phyloP scores from a whole-genome alignment of 192 early-diverging fungal species.

The Coemansia sp. region DNA sequence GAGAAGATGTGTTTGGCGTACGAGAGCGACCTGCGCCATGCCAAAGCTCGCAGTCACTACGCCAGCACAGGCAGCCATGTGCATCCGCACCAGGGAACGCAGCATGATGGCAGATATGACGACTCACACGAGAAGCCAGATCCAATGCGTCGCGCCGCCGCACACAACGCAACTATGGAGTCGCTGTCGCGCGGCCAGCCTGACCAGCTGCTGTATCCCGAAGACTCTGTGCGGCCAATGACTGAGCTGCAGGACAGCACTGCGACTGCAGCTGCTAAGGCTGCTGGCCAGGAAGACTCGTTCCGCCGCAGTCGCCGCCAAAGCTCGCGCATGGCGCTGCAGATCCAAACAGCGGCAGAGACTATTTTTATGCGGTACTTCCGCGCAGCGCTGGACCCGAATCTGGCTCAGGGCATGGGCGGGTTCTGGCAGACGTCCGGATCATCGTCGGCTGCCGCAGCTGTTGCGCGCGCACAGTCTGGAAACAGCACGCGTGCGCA shows the following conservation, averaged over 20 bases:
- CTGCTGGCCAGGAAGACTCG: neutral
- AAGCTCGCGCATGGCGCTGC: conserved; percentile 53
- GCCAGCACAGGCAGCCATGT: conserved; percentile 25
- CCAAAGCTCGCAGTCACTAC: conserved; percentile 54
- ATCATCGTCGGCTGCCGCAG: conserved; percentile 20
- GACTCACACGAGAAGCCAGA: conserved; percentile 16
- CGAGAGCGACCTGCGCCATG: conserved; percentile 52
- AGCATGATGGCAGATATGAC: neutral
- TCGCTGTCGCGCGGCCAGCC: conserved; percentile 35
- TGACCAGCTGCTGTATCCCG: conserved; percentile 16
- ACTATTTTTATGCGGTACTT: conserved; percentile 54
- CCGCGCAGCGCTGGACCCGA: conserved; percentile 53
- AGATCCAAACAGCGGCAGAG: conserved; percentile 54
- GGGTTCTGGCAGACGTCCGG: conserved; percentile 21
- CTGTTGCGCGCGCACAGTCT: conserved; percentile 11
- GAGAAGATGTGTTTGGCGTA: conserved; percentile 56
- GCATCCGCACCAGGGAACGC: conserved; percentile 7
- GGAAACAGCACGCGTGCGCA: neutral
- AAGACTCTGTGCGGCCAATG: conserved; percentile 5
- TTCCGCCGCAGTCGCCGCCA: conserved; percentile 47
- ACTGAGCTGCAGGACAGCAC: conserved; percentile 9
- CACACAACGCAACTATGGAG: conserved; percentile 44
- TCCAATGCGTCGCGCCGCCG: conserved; percentile 23
- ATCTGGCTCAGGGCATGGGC: conserved; percentile 32
- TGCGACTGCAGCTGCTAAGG: neutral